phyloP scores from a whole-genome alignment of 768 basidiomycete genomes.

The Pisolithus microcarpus region DNA sequence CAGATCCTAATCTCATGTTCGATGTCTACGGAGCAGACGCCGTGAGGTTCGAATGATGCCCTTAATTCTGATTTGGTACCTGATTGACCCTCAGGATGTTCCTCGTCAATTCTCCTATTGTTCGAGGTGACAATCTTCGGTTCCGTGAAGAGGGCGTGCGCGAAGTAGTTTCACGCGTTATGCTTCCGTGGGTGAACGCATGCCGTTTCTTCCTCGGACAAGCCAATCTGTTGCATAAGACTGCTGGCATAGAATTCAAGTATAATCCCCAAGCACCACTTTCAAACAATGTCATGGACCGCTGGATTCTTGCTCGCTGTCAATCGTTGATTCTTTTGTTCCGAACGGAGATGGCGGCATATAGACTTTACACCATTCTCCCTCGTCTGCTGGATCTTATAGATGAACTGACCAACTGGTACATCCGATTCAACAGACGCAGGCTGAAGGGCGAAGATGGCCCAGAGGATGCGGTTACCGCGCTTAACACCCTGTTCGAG shows the following conservation, averaged over 20 bases:
- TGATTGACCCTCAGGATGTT: slow-evolving; percentile 62
- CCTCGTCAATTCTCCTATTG: slow-evolving; percentile 97
- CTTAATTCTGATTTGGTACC: background rate
- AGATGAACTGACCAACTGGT: slow-evolving; percentile 98
- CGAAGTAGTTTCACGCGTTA: slow-evolving; percentile 92
- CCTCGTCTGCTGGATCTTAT: slow-evolving; percentile 89
- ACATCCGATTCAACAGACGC: slow-evolving; percentile 97
- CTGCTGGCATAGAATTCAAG: slow-evolving; percentile 64
- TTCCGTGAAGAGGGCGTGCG: slow-evolving; percentile 98
- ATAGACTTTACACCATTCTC: slow-evolving; percentile 95
- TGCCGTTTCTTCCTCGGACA: slow-evolving; percentile 99
- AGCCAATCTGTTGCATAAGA: slow-evolving; percentile 78
- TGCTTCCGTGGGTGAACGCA: slow-evolving; percentile 96
- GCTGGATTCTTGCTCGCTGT: slow-evolving; percentile 97
- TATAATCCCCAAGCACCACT: slow-evolving; percentile 83
- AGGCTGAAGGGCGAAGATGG: slow-evolving; percentile 95
- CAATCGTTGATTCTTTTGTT: slow-evolving; percentile 93
- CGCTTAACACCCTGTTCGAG: slow-evolving; percentile 94
- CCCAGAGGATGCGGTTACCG: slow-evolving; percentile 75
- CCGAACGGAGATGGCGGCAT: slow-evolving; percentile 92
- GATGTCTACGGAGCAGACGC: slow-evolving; percentile 93
- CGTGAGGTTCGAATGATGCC: slow-evolving; percentile 49
- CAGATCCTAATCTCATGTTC: slow-evolving; percentile 88
- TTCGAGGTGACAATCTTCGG: slow-evolving; percentile 93
- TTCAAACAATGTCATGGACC: slow-evolving; percentile 93